Base-by-base conservation (phyloP, 108 stramenopile genomes). In the Discostella stelligeroides region DNA sequence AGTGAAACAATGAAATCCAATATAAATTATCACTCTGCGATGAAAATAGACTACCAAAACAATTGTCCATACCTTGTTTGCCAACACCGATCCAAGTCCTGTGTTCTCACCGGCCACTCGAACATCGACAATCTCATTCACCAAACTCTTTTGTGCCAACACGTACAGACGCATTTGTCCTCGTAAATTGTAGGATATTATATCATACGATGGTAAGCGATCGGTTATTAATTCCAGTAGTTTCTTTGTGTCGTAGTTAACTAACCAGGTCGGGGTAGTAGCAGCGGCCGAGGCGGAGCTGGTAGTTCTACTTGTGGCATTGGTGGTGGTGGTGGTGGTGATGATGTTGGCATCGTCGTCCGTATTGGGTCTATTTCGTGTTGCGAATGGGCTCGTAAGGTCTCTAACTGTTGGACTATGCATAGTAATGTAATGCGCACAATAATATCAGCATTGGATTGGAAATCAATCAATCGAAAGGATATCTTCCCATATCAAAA, bases 131-230 rank as follows among this genome's bases (percentile, higher is more conserved):
- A 84, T 70, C 21, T 73, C 79, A 0, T 41, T 51, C 28, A 27
- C 41, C 28, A 84, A 49, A 20, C 43, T 9, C 20, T 57, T 68
- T n/a, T 63, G 38, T 7, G 63, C 79, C 56, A 85, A 57, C 23
- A 88, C 40, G 41, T 72, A 34, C 34, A 84, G 41, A 24, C 77
- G 63, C 85, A 87, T 82, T 73, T 87, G 61, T 62, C 86, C 77
- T 10, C 85, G 24, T 40, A 75, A 66, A 61, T 79, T 57, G 58
- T 72, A 37, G n/a, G 74, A 56, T 20, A 85, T 30, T 12, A 73
- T 46, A n/a, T 60, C 43, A 55, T 71, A 85, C n/a, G 60, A 74
- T 27, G 75, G 85, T 34, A 61, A 82, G 13, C 20, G 71, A 41
- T 46, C 27, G 42, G 37, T 12, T 15, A 79, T 65, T 23, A 78